Evolutionary conservation across 2,329 filamentous ascomycete genomes (phyloP), one percentile per base, ranked within the genome.

Genomic region (Claviceps sp.): DNA sequence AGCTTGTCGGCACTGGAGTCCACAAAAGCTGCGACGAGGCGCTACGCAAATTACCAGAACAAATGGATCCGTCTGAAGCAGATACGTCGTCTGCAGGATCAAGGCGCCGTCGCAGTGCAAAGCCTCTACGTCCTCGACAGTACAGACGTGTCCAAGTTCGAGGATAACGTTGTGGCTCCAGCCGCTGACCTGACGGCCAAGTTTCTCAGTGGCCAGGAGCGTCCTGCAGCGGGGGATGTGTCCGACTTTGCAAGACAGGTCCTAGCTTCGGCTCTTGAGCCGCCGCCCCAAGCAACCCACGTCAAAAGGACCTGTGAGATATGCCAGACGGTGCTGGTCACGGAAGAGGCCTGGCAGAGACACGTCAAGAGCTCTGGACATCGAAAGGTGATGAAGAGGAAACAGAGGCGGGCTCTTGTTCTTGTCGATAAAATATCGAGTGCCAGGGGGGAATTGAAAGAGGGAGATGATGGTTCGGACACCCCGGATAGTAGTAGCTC

Each of bases 61-160:
- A 80, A 83, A 53, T 98, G 90, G 88, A 94, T 97, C 51, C 79
- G 84, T 16, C 79, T 84, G 58, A 95, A 95, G 62, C 76, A 95
- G 26, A 76, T 93, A 43, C 81, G 83, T 9, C 79, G 82, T 1
- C 70, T 93, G 29, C 73, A 70, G 39, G 75, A 79, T 17, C 73
- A 78, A 38, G 73, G 68, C 2, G 67, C 73, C 16, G 67, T 72
- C 8, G 71, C 73, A 1, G 63, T 79, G 49, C 66, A 77, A 22
- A 78, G 71, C 38, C 71, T 96, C 1, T 97, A 86, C 63, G 68
- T 97, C 2, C 68, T 97, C 1, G 88, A 98, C 66, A 86, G 86
- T 55, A 88, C 85, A 2, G 75, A 93, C 57, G 70, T 83, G 2
- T 61, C 71, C 0, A 61, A 67, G 1, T 96, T 87, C 75, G 59